Evolutionary conservation across 805 yeast genomes (phyloP).

Genomic region (Ogataea thermomethanolica): DNA sequence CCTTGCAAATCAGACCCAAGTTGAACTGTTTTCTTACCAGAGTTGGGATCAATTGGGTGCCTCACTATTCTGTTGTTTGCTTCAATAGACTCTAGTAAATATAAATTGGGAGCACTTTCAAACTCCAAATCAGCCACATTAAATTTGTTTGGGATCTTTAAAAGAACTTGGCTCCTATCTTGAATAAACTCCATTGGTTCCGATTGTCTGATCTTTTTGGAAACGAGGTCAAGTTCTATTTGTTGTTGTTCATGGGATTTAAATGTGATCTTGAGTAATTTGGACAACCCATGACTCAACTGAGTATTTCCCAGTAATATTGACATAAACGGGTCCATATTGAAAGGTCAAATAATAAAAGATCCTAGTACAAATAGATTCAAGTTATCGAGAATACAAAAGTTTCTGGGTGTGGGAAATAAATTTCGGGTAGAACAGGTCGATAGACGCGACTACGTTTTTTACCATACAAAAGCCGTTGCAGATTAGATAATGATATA

Average conservation of each 20-base stretch:
- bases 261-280: constrained; percentile 4
- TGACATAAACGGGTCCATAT: constrained; percentile 8
- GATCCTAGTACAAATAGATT: background rate
- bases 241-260: background rate
- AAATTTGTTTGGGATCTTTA: constrained; percentile 10
- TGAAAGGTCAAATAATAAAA: no score
- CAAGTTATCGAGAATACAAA: background rate
- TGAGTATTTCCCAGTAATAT: constrained; percentile 2
- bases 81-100: constrained; percentile 5
- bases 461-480: no score
- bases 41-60: background rate
- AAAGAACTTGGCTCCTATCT: constrained; percentile 5
- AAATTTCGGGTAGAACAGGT: background rate
- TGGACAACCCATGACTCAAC: constrained; percentile 1
- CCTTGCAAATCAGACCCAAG: constrained; percentile 9
- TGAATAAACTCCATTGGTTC: constrained; percentile 14
- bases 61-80: constrained; percentile 2
- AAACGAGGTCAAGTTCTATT: constrained; percentile 5
- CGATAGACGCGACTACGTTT: constrained; percentile 2
- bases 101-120: background rate
- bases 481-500: no score
- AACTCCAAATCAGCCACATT: background rate
- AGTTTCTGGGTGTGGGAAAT: constrained; percentile 1
- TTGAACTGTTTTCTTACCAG: background rate
- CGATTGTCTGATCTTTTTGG: constrained; percentile 4